Conservation (phyloP, 1,139 yeast species). For the Kurtzmaniella quercitrusa region DNA sequence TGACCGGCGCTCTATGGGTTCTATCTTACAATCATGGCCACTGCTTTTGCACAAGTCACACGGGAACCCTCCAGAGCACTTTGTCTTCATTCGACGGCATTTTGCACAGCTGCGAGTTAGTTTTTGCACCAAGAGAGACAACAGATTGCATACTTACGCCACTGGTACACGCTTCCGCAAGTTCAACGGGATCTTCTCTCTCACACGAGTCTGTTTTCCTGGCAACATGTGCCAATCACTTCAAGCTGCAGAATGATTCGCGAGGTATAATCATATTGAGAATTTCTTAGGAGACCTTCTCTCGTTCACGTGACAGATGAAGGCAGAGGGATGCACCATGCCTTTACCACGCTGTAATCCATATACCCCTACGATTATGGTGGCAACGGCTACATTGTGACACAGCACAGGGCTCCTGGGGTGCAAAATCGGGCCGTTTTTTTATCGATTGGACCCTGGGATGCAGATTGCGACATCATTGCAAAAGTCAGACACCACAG, state of each 20-base stretch:
- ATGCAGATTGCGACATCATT: not conserved
- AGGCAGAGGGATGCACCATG: too few species aligned
- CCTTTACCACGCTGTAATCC: too few species aligned
- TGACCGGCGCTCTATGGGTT: not conserved
- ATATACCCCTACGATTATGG: too few species aligned
- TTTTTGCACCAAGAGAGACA: not conserved
- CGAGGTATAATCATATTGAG: not conserved
- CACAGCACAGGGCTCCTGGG: too few species aligned
- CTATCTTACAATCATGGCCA: constrained; percentile 9
- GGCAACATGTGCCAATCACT: not conserved
- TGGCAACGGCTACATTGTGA: too few species aligned
- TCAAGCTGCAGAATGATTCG: too few species aligned
- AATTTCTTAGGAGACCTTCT: not conserved
- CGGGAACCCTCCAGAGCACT: constrained; percentile 15
- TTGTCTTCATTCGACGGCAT: constrained; percentile 12
- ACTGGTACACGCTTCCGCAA: constrained; percentile 11
- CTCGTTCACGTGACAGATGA: not conserved
- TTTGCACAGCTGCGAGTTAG: constrained; percentile 12
- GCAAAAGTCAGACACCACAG: not conserved
- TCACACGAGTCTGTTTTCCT: constrained; percentile 9
- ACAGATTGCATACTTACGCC: constrained; percentile 11
- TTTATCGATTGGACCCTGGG: not conserved
- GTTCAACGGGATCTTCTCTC: constrained; percentile 11
- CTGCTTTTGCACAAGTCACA: constrained; percentile 12
- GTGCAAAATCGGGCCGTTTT: too few species aligned